phyloP scores from a whole-genome alignment of 2,329 filamentous ascomycete species.

The Metarhizium humberi region DNA sequence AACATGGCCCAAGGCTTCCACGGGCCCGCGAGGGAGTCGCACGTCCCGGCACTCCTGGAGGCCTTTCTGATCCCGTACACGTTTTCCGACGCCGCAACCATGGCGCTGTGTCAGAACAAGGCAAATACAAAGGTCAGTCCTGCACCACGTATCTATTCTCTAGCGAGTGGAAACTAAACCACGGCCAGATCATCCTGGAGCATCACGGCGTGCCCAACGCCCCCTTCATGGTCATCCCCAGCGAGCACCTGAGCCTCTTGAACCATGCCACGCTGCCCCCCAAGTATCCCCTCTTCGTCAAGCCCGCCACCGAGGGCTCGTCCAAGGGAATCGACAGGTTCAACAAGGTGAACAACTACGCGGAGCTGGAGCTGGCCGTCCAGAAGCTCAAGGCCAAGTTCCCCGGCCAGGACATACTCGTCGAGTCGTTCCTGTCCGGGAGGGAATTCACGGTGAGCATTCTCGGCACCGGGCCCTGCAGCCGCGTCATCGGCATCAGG shows the following conservation, averaged over 20 bases:
- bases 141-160: not conserved
- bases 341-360: not conserved
- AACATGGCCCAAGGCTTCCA: constrained; percentile 6
- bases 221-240: constrained; percentile 1
- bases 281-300: constrained; percentile 4
- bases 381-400: not conserved
- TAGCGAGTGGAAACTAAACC: not conserved
- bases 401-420: constrained; percentile 4
- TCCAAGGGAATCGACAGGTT: constrained; percentile 4
- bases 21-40: constrained; percentile 2
- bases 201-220: constrained; percentile 4
- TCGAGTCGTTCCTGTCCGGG: constrained; percentile 4
- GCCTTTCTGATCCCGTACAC: constrained; percentile 4
- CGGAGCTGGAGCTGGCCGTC: not conserved
- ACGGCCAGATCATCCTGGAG: constrained; percentile 2
- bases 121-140: constrained; percentile 5
- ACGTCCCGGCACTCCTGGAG: constrained; percentile 5
- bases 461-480: not conserved
- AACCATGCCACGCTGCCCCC: not conserved
- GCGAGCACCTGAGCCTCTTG: not conserved
- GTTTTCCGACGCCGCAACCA: constrained; percentile 5
- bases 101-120: constrained; percentile 7
- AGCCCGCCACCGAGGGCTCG: constrained; percentile 4
- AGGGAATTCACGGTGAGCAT: constrained; percentile 6
- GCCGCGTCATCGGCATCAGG: constrained; percentile 3